A percentile compares a stretch with the other conserved stretches of the same genome.
These are phyloP conservation scores for Aciculoconidium aculeatum DNA, from an alignment of 805 yeast genomes.

Conservation along the genomic window DNA sequence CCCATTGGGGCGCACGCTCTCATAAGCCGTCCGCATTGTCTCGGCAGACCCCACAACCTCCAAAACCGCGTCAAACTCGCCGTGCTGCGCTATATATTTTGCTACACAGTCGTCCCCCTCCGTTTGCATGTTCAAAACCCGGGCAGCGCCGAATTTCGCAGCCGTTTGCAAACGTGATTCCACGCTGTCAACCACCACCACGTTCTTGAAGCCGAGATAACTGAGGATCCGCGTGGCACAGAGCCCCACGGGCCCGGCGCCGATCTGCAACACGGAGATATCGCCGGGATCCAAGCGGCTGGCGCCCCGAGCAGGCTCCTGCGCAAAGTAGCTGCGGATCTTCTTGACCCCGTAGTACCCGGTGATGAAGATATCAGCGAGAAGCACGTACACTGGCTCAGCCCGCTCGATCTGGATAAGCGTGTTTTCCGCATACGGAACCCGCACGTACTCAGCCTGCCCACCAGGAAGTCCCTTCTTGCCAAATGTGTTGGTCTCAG, in stretches of 20 bases:
- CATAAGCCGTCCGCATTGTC: slow-evolving; percentile 47
- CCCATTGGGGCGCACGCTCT: slow-evolving; percentile 52
- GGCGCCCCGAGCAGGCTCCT: slow-evolving; percentile 20
- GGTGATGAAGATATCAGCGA: slow-evolving; percentile 63
- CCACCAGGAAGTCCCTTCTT: slow-evolving; percentile 53
- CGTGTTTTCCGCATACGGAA: slow-evolving; percentile 53
- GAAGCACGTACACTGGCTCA: slow-evolving; percentile 44
- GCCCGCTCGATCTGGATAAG: slow-evolving; percentile 38
- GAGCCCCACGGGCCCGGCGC: slow-evolving; percentile 58
- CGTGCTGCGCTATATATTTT: slow-evolving; percentile 38
- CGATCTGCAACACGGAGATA: slow-evolving; percentile 44
- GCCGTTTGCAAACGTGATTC: slow-evolving; percentile 43
- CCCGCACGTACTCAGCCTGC: slow-evolving; percentile 55
- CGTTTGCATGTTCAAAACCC: slow-evolving; percentile 37
- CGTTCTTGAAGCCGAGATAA: slow-evolving; percentile 36
- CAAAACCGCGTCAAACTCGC: slow-evolving; percentile 56
- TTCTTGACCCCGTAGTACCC: slow-evolving; percentile 56
- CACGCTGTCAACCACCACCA: slow-evolving; percentile 47
- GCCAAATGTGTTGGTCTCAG: slow-evolving; percentile 51
- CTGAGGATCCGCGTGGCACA: slow-evolving; percentile 45
- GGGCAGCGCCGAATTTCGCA: slow-evolving; percentile 42
- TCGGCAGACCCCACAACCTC: slow-evolving; percentile 55
- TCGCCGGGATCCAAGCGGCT: slow-evolving; percentile 12
- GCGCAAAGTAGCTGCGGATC: slow-evolving; percentile 36
- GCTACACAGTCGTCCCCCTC: slow-evolving; percentile 27